Base-by-base conservation (phyloP, 352 stramenopile genomes). In the Globisporangium recalcitrans region DNA sequence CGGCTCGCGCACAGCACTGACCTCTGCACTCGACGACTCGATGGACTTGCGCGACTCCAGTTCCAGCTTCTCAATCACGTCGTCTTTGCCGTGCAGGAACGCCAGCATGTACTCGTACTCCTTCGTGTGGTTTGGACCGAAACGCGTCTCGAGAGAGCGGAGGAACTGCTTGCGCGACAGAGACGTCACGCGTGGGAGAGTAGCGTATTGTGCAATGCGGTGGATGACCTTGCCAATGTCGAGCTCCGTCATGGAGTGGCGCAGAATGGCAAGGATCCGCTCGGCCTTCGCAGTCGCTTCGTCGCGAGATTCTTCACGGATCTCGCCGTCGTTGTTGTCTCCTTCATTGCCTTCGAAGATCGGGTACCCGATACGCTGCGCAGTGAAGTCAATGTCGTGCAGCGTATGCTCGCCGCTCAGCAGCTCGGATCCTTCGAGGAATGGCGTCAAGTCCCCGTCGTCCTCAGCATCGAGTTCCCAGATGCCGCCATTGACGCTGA, bases 201-300 rank as follows among this genome's bases (percentile, higher is more conserved):
- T 90, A 4, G 86, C 80, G 63, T 90, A 93, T 60, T 92, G 81
- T 22, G 80, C 83, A 52, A 92, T 77, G 51, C 85, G 84, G 46
- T 92, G 83, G 48, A 92, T 82, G 7, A 95, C 78, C 58, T 87
- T 85, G 62, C 85, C 81, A 29, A 92, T 91, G 64, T 90, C 78
- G 10, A 91, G 69, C 53, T 95, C 86, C 29, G 78, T 92, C 80
- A 95, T 90, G 61, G 83, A 90, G 65, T 92, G 81, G 11, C 86
- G 83, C 42, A 95, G 54, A 47, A 92, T 73, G 4, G 82, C 81
- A 54, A 95, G 75, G 44, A 95, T 87, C 42, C 74, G 70, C 72
- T 95, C 86, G 24, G 86, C 84, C 65, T 90, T 92, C 29, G 66
- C 69, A 0, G 78, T 88, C 1, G 86, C 83, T 27, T 83, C 75